phyloP scores from a whole-genome alignment of 352 stramenopile species.

The Elongisporangium anandrum region DNA sequence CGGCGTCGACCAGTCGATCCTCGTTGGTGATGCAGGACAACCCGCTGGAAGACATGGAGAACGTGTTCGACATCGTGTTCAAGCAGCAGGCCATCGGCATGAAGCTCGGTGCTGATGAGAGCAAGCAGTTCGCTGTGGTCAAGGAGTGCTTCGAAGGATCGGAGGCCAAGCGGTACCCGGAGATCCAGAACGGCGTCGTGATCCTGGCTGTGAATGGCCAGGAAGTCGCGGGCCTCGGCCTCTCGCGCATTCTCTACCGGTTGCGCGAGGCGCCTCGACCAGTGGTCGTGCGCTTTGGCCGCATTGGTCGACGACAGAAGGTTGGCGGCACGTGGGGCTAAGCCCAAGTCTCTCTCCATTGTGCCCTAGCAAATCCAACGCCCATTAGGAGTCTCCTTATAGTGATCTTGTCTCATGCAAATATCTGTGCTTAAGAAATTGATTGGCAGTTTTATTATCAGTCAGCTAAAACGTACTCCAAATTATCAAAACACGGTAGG shows the following conservation, averaged over 20 bases:
- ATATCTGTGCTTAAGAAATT: background rate
- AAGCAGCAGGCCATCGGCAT: constrained; percentile 82
- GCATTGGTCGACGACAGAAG: constrained; percentile 35
- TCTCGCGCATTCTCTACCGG: constrained; percentile 71
- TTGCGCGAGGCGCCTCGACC: constrained; percentile 73
- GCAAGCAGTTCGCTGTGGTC: constrained; percentile 69
- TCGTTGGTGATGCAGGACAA: constrained; percentile 19
- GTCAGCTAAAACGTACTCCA: background rate
- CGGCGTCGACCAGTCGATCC: constrained; percentile 1
- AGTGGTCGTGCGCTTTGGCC: constrained; percentile 78
- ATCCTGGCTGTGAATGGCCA: constrained; percentile 81
- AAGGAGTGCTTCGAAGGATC: constrained; percentile 80
- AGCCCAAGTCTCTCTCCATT: background rate
- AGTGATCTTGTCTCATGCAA: too few relatives aligned
- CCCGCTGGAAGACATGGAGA: constrained; percentile 56
- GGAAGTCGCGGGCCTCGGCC: constrained; percentile 59
- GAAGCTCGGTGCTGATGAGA: constrained; percentile 72
- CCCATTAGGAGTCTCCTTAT: too few relatives aligned
- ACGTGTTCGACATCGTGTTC: constrained; percentile 84
- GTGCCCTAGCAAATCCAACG: too few relatives aligned
- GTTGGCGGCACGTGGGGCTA: constrained; percentile 41
- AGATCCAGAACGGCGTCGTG: constrained; percentile 79
- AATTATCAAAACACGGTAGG: background rate
- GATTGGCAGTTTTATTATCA: background rate
- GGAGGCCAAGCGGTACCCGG: constrained; percentile 65